Percentiles rank a stretch among this genome's conserved stretches.
phyloP scores from a whole-genome alignment of 129 eudicot genomes.

The Logfia minima region DNA sequence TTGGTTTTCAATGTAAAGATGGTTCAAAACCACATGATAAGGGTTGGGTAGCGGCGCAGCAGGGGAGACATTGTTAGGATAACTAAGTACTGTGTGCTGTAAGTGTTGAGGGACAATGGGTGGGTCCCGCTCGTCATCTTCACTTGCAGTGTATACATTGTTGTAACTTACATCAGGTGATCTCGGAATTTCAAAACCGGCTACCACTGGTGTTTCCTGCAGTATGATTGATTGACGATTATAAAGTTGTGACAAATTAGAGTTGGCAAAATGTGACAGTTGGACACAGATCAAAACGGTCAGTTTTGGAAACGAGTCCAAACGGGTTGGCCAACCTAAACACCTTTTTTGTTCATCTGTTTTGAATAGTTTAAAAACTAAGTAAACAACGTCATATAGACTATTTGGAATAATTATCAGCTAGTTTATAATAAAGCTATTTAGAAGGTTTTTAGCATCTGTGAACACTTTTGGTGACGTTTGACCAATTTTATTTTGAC shows the following conservation, averaged over 20 bases:
- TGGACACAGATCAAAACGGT: not conserved
- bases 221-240: slow-evolving; percentile 15
- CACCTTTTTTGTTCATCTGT: not conserved
- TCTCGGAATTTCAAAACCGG: slow-evolving; percentile 66
- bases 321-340: not conserved
- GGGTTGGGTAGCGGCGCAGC: slow-evolving; percentile 40
- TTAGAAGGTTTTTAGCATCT: not conserved
- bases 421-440: too few relatives aligned
- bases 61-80: slow-evolving; percentile 27
- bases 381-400: too few relatives aligned
- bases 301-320: not conserved
- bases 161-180: slow-evolving; percentile 53
- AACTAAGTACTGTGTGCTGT: slow-evolving; percentile 54
- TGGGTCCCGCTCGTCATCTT: slow-evolving; percentile 44
- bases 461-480: not conserved
- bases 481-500: not conserved
- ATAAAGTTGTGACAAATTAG: not conserved
- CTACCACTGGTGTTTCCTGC: slow-evolving; percentile 35
- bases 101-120: slow-evolving; percentile 5
- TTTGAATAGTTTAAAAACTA: not conserved
- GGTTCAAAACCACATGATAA: slow-evolving; percentile 63
- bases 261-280: not conserved
- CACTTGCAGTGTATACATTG: slow-evolving; percentile 49
- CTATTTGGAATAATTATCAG: too few relatives aligned
- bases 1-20: slow-evolving; percentile 73